Base-by-base conservation (phyloP, 441 rosid genomes). In the Aleurites moluccanus region DNA sequence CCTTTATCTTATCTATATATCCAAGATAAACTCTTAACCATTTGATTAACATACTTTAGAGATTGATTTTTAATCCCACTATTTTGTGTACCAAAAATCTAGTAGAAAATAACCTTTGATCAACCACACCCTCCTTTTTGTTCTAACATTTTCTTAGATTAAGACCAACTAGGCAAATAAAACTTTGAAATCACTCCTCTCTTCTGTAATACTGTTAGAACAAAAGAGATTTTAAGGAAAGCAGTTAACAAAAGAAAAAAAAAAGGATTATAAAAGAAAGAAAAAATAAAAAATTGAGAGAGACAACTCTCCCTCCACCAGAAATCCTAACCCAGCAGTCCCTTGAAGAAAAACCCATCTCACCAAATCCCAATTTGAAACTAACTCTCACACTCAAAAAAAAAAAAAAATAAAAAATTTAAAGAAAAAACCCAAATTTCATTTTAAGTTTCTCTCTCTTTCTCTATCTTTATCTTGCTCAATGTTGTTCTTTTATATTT, bases 281-380 rank as follows among this genome's bases (percentile, higher is more conserved):
- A 50, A 20, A 50, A 73, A 72, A 40, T 38, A 14, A 14, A 44
- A 20, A 28, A 10, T 70, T 72, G 90, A 85, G 83, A 81, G 71
- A 73, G 89, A 88, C 90, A 81, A 77, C 80, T 78, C 91, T 80
- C 84, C 85, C 79, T 83, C 88, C 83, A 82, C 87, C 86, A 75
- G 75, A 84, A 38, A 87, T 83, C 79, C 77, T 83, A 80, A 80
- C 82, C 2, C 49, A 14, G 53, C 82, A 85, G 75, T 82, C 83
- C 75, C 82, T 80, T 84, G 59, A 79, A 84, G 93, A 88, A 85
- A 87, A 80, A 75, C 71, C 85, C 92, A 81, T 81, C 86, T 83
- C 95, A 92, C 97, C 98, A 86, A 94, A 88, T 86, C 85, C 67
- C 27, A 18, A 79, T 74, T 78, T 38, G 40, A 79, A 83, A 73